Percentiles rank a stretch among this genome's conserved stretches.
phyloP scores from a whole-genome alignment of 2,329 filamentous ascomycete species.

The Penicillium sp. region DNA sequence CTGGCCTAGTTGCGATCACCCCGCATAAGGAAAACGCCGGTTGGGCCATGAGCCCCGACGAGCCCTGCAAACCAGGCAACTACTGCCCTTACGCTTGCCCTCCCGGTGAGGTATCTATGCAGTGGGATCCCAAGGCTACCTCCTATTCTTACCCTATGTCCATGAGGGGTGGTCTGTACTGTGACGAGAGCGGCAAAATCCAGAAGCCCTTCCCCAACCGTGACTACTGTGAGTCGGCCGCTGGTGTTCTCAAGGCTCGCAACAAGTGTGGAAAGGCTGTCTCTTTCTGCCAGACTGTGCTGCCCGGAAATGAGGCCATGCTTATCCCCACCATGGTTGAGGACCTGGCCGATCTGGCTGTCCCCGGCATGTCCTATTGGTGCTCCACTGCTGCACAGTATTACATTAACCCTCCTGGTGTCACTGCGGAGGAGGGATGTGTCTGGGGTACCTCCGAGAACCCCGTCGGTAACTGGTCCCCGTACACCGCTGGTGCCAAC shows the following conservation, averaged over 20 bases:
- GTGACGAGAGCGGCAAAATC: conserved; percentile 63
- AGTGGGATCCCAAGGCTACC: conserved; percentile 71
- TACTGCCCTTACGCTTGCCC: conserved; percentile 79
- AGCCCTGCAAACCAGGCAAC: conserved; percentile 62
- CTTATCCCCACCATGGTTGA: conserved; percentile 71
- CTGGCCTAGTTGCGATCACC: conserved; percentile 66
- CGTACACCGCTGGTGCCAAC: conserved; percentile 75
- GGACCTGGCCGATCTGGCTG: conserved; percentile 58
- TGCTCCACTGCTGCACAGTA: conserved; percentile 70
- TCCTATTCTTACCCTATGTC: conserved; percentile 67
- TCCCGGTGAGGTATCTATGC: conserved; percentile 70
- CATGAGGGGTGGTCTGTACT: conserved; percentile 74
- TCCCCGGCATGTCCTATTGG: conserved; percentile 71
- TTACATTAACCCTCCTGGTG: conserved; percentile 75
- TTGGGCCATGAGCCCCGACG: conserved; percentile 77
- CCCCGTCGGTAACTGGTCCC: conserved; percentile 71
- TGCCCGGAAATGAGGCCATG: conserved; percentile 79
- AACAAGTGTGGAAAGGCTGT: conserved; percentile 64
- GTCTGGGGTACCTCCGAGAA: conserved; percentile 65
- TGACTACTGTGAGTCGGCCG: conserved; percentile 69
- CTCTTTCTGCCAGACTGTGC: conserved; percentile 74
- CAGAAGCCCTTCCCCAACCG: conserved; percentile 66
- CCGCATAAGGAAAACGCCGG: conserved; percentile 65
- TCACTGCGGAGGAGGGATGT: conserved; percentile 59
- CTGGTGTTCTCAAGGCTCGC: conserved; percentile 61